Conservation (phyloP, 305 asterid genomes). For the Fraxinus nigra region DNA sequence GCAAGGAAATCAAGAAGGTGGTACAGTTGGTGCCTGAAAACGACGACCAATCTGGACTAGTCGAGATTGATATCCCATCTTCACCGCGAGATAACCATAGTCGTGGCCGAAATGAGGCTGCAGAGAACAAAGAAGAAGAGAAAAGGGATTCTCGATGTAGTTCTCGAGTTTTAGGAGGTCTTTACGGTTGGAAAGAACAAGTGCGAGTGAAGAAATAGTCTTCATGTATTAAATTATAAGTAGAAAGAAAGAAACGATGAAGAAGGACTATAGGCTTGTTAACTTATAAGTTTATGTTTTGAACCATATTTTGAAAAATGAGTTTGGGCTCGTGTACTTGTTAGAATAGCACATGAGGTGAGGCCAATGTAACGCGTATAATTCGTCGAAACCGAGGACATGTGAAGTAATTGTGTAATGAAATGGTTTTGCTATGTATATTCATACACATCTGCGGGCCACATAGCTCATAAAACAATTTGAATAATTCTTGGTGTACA, state of each 20-base stretch:
- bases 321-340: neutral
- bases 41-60: conserved; percentile 3
- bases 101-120: conserved; percentile 2
- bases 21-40: conserved; percentile 32
- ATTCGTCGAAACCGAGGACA: neutral
- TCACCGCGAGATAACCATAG: neutral
- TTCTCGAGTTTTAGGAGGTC: conserved; percentile 37
- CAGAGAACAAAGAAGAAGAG: conserved; percentile 18
- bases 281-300: neutral
- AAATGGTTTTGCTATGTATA: neutral
- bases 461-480: neutral
- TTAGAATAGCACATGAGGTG: neutral
- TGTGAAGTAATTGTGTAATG: neutral
- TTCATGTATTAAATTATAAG: neutral
- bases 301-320: neutral
- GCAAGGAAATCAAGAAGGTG: conserved; percentile 48
- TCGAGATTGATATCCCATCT: conserved; percentile 12
- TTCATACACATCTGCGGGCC: neutral
- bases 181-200: conserved; percentile 15
- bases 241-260: neutral
- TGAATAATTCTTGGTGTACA: too few relatives aligned
- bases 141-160: conserved; percentile 26
- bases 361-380: neutral
- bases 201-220: neutral
- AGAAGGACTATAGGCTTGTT: neutral